These are phyloP conservation scores for Poronia punctata DNA, from an alignment of 495 filamentous ascomycete species.

Conservation along the genomic window DNA sequence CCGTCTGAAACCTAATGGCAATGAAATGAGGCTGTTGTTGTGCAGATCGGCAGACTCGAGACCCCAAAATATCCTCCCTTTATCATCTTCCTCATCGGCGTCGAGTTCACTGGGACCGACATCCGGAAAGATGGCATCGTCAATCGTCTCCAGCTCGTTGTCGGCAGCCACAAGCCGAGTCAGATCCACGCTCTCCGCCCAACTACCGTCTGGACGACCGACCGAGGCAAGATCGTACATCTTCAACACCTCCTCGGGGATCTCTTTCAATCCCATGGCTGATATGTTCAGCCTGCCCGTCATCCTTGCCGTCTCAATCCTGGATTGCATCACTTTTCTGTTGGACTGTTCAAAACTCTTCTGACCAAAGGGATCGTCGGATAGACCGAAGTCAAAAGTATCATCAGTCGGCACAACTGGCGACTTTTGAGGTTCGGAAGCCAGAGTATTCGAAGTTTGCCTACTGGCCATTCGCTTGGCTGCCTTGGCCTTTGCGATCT, in stretches of 20 bases:
- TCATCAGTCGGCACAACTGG: constrained; percentile 40
- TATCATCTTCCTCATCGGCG: constrained; percentile 51
- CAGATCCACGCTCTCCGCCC: constrained; percentile 95
- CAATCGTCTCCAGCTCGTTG: constrained; percentile 74
- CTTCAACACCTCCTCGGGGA: constrained; percentile 75
- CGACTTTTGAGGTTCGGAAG: constrained; percentile 32
- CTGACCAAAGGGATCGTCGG: constrained; percentile 62
- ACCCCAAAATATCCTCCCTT: constrained; percentile 73
- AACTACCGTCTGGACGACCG: constrained; percentile 51
- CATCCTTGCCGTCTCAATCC: constrained; percentile 65
- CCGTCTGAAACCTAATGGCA: constrained; percentile 71
- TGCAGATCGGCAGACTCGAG: constrained; percentile 80
- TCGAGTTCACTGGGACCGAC: constrained; percentile 48
- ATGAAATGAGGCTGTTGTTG: constrained; percentile 62
- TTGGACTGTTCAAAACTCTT: constrained; percentile 49
- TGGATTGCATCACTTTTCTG: constrained; percentile 63
- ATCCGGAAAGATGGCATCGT: constrained; percentile 72
- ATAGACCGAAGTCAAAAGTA: constrained; percentile 48
- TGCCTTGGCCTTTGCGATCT: constrained; percentile 90
- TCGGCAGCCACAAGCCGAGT: constrained; percentile 82
- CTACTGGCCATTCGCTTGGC: constrained; percentile 56
- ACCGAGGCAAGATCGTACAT: constrained; percentile 76
- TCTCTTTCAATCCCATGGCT: constrained; percentile 69
- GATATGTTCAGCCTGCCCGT: constrained; percentile 88
- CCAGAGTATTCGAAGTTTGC: constrained; percentile 26